Percentiles rank a stretch among this genome's conserved stretches.
phyloP scores from a whole-genome alignment of 306 rosid species.

The Trifolium dubium region DNA sequence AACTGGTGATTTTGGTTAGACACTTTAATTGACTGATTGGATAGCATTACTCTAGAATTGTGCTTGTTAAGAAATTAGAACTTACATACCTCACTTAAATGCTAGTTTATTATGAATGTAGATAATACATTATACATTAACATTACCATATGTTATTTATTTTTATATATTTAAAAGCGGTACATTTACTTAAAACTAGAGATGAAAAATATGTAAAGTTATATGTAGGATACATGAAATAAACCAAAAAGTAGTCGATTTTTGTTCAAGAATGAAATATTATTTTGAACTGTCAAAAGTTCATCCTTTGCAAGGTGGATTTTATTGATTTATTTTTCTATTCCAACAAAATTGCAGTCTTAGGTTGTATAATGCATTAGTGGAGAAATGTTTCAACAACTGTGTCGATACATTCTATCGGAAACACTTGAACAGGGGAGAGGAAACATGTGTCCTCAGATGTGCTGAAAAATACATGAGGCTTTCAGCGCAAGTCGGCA shows the following conservation, averaged over 20 bases:
- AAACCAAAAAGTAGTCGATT: no score
- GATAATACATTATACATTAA: no score
- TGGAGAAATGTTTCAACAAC: conserved; percentile 51
- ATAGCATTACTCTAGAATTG: conserved; percentile 31
- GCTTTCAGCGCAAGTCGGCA: conserved; percentile 44
- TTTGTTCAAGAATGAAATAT: no score
- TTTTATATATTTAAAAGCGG: background rate
- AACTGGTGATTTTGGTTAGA: conserved; percentile 6
- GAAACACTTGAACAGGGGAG: conserved; percentile 46
- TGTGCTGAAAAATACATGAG: conserved; percentile 55
- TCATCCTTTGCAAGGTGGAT: background rate
- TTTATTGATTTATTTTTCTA: conserved; percentile 37
- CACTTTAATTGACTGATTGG: conserved; percentile 8
- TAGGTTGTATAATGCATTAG: conserved; percentile 55
- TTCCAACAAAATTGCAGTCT: conserved; percentile 50
- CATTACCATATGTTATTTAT: background rate
- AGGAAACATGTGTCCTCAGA: conserved; percentile 54
- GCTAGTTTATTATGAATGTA: no score
- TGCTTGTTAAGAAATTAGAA: conserved; percentile 1
- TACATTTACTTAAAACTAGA: conserved; percentile 22
- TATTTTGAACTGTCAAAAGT: no score
- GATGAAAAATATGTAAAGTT: background rate
- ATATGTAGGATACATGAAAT: background rate
- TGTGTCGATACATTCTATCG: conserved; percentile 51
- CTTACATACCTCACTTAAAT: no score